Conservation (phyloP, 164 flowering plant genomes). For the Kingdonia uniflora region DNA sequence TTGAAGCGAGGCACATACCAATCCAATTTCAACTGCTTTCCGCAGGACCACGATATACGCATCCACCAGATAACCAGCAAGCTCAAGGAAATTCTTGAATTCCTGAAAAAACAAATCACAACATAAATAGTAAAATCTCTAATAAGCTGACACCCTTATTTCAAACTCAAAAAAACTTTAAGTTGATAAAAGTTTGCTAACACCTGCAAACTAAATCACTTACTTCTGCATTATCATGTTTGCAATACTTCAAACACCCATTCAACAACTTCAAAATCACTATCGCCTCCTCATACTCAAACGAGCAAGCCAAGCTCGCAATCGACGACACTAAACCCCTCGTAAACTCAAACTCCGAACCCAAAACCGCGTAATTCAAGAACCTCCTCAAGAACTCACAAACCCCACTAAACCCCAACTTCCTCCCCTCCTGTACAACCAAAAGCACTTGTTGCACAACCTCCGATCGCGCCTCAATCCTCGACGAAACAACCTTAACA, state of each 20-base stretch:
- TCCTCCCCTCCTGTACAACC: conserved; percentile 38
- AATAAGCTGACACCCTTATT: too few species aligned
- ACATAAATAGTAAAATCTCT: too few species aligned
- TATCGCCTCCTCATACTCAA: conserved; percentile 35
- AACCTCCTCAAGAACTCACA: conserved; percentile 71
- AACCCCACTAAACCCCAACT: conserved; percentile 33
- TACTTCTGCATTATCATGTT: conserved; percentile 43
- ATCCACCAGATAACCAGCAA: conserved; percentile 45
- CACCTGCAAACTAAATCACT: too few species aligned
- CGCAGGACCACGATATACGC: conserved; percentile 47
- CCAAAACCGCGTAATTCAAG: conserved; percentile 40
- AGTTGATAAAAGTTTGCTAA: too few species aligned
- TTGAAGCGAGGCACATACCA: conserved; percentile 34
- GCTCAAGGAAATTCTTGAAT: conserved; percentile 22
- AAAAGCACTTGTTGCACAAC: conserved; percentile 58
- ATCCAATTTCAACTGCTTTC: conserved; percentile 25
- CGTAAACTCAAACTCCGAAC: conserved; percentile 29
- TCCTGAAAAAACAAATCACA: conserved; percentile 35
- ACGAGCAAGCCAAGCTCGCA: conserved; percentile 55
- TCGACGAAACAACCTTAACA: conserved; percentile 60
- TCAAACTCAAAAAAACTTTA: too few species aligned
- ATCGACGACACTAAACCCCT: conserved; percentile 48
- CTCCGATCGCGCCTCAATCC: conserved; percentile 55
- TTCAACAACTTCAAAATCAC: conserved; percentile 43
- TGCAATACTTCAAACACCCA: conserved; percentile 35